Percentiles rank a stretch among this genome's conserved stretches.
Conservation (phyloP, 139 green algal species). For the Microglena sp. region DNA sequence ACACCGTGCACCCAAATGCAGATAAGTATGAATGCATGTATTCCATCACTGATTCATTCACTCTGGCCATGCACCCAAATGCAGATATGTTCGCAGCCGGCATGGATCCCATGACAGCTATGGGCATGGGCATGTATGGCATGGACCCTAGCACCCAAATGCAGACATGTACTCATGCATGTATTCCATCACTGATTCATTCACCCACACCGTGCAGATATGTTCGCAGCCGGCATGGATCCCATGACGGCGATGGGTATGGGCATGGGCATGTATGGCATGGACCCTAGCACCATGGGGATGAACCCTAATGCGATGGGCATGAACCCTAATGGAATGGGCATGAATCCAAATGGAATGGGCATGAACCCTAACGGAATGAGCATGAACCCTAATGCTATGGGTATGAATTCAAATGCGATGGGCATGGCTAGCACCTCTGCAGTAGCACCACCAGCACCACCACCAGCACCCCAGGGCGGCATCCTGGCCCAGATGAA, state of each 20-base stretch:
- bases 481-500: too few relatives aligned
- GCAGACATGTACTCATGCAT: neutral
- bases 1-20: neutral
- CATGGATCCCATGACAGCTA: neutral
- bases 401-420: neutral
- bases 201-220: neutral
- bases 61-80: neutral
- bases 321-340: too few relatives aligned
- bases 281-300: too few relatives aligned
- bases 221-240: neutral
- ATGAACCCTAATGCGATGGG: conserved; percentile 6
- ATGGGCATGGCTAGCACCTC: conserved; percentile 7
- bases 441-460: neutral
- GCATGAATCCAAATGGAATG: too few relatives aligned
- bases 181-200: too few relatives aligned
- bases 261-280: conserved; percentile 14
- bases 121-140: conserved; percentile 17
- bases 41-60: neutral
- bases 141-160: too few relatives aligned
- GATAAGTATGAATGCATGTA: neutral
- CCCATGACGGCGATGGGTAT: neutral
- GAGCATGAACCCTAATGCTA: too few relatives aligned
- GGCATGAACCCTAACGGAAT: too few relatives aligned
- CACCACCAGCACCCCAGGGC: too few relatives aligned
- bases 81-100: neutral